phyloP scores from a whole-genome alignment of 2,329 filamentous ascomycete genomes.

The Ascochyta rabiei region DNA sequence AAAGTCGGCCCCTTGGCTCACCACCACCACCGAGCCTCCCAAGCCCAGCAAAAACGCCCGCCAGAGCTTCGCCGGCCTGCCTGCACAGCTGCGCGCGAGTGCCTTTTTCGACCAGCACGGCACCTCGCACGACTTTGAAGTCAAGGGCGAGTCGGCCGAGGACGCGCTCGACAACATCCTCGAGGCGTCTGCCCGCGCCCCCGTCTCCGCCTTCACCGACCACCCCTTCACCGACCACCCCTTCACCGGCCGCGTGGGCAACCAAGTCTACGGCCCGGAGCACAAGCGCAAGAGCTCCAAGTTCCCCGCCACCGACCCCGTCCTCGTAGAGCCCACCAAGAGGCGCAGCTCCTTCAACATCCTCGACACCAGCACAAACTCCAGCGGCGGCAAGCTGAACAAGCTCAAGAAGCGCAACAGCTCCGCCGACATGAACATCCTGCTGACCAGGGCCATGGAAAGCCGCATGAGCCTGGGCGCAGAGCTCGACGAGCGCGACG shows the following conservation, averaged over 20 bases:
- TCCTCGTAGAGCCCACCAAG: conserved; percentile 34
- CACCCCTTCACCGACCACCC: conserved; percentile 83
- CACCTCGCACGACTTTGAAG: conserved; percentile 59
- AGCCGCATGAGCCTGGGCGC: conserved; percentile 46
- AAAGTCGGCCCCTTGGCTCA: conserved; percentile 53
- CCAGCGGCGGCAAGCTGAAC: conserved; percentile 45
- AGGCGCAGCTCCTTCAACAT: conserved; percentile 48
- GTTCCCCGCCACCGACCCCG: conserved; percentile 30
- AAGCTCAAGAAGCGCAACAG: conserved; percentile 51
- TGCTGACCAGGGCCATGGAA: conserved; percentile 41
- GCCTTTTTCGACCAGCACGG: conserved; percentile 81
- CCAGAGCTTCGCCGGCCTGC: conserved; percentile 63
- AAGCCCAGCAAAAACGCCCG: conserved; percentile 40
- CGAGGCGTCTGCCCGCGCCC: conserved; percentile 84
- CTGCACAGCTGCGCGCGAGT: conserved; percentile 86
- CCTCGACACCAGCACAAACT: conserved; percentile 46
- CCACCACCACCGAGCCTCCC: conserved; percentile 10
- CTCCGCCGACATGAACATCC: conserved; percentile 45
- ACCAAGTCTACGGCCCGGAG: conserved; percentile 71
- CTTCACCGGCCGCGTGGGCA: conserved; percentile 75
- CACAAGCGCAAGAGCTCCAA: conserved; percentile 50
- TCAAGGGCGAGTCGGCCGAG: conserved; percentile 80
- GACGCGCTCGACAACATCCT: conserved; percentile 89
- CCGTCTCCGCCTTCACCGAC: conserved; percentile 89
- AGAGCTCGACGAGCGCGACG: conserved; percentile 39